Conservation (phyloP, 202 grass and related monocot species). For the Schoenoplectus tabernaemontani region DNA sequence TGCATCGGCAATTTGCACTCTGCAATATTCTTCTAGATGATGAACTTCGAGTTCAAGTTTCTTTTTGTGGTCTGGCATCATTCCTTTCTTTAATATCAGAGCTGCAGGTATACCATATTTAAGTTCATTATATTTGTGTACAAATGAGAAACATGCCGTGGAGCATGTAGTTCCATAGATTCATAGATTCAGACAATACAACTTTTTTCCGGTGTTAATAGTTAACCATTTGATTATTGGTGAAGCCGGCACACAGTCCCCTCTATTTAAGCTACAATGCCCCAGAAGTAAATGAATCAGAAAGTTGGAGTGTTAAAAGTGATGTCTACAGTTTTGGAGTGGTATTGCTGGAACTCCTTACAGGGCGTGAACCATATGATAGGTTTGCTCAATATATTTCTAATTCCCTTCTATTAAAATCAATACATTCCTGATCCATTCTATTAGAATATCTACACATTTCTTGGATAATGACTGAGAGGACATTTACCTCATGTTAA, state of each 20-base stretch:
- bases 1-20: constrained; percentile 49
- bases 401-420: background rate
- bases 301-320: constrained; percentile 38
- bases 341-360: constrained; percentile 82
- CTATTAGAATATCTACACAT: constrained; percentile 1
- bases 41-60: constrained; percentile 32
- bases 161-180: background rate
- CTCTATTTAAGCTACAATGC: constrained; percentile 35
- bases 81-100: constrained; percentile 20
- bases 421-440: background rate
- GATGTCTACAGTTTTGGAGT: constrained; percentile 80
- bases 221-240: background rate
- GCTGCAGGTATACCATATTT: constrained; percentile 41
- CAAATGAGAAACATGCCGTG: background rate
- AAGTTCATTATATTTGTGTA: background rate
- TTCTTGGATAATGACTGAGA: background rate
- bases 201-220: background rate
- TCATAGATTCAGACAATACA: background rate
- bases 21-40: constrained; percentile 48
- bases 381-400: constrained; percentile 24
- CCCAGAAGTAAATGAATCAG: constrained; percentile 33
- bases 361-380: constrained; percentile 62
- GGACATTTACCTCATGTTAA: background rate
- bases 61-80: constrained; percentile 38
- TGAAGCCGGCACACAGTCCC: constrained; percentile 15